Conservation (phyloP, 306 rosid species). For the Cercis canadensis region DNA sequence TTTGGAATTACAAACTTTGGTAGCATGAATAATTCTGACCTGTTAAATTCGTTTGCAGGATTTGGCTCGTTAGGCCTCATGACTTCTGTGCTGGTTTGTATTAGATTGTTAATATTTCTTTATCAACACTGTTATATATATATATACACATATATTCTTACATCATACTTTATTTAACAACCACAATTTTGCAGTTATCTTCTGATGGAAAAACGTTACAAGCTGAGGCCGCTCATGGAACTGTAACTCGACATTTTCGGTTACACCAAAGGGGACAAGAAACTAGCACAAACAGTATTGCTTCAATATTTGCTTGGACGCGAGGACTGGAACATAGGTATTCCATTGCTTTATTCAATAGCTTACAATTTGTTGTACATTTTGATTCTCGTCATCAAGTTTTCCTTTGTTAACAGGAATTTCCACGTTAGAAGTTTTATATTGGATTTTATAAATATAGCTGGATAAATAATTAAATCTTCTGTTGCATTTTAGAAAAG, state of each 20-base stretch:
- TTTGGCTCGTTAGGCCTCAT: constrained; percentile 98
- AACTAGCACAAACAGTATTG: constrained; percentile 98
- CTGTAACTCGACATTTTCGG: constrained; percentile 94
- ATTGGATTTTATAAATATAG: not conserved
- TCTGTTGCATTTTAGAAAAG: too few species aligned
- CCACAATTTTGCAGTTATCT: constrained; percentile 69
- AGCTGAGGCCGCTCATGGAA: constrained; percentile 99
- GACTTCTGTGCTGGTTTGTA: constrained; percentile 89
- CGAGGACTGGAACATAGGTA: constrained; percentile 96
- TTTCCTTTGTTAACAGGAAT: constrained; percentile 3
- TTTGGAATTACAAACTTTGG: constrained; percentile 8
- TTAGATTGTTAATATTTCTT: constrained; percentile 15
- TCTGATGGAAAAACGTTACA: constrained; percentile 97
- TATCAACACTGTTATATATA: constrained; percentile 6
- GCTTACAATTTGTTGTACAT: constrained; percentile 11
- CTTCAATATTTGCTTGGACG: constrained; percentile 98
- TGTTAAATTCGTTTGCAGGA: constrained; percentile 63
- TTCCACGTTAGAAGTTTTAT: not conserved
- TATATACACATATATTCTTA: constrained; percentile 17
- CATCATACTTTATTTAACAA: constrained; percentile 12
- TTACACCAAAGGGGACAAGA: constrained; percentile 92
- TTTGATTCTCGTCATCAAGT: constrained; percentile 2
- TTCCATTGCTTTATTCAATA: constrained; percentile 24
- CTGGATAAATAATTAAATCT: not conserved
- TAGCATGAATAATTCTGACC: constrained; percentile 15